Evolutionary conservation across 805 yeast species (phyloP), one percentile per base, ranked within the genome.

Genomic region (Spathaspora arborariae): DNA sequence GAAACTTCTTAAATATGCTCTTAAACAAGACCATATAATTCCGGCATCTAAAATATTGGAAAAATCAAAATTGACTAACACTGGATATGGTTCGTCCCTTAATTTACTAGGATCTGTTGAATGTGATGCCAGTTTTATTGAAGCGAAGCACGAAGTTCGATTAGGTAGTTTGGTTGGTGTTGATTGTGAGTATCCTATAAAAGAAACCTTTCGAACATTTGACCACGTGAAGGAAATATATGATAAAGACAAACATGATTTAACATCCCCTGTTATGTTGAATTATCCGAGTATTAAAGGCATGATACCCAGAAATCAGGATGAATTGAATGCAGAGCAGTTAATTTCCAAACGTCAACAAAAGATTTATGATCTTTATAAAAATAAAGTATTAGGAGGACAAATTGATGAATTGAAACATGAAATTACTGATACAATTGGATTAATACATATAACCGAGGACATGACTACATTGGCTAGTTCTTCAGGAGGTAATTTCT

Each of bases 401-500:
- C 20, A 27, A 20, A 13, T 45, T 38, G 35, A 42, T 8, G 38
- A 27, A 6, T 10, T 44, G 4, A 20, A 30, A 2, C 39, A 42
- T n/a, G 38, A 42, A 22, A 59, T 71, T 4, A 52, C 65, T 7
- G 83, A 78, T 52, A 78, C 82, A 0, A 64, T 78, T 16, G 82
- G 82, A 0, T 51, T 72, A 2, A 54, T 69, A 3, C 57, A 69
- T 2, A 37, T 51, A 24, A 11, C 43, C 24, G 42, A 42, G 3
- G 19, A 18, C 4, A 41, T 26, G 15, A 59, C 57, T 6, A 58
- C 27, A 20, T 51, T 54, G 26, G 76, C 72, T 0, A 56, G 74
- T 0, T 78, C 82, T 0, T 78, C 82, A 0, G 84, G 84, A 1
- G 84, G 84, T 0, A 74, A 76, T 45, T 63, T 76, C 48, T 69